Base-by-base conservation (phyloP, 257 asterid species). In the Przewalskia tangutica region DNA sequence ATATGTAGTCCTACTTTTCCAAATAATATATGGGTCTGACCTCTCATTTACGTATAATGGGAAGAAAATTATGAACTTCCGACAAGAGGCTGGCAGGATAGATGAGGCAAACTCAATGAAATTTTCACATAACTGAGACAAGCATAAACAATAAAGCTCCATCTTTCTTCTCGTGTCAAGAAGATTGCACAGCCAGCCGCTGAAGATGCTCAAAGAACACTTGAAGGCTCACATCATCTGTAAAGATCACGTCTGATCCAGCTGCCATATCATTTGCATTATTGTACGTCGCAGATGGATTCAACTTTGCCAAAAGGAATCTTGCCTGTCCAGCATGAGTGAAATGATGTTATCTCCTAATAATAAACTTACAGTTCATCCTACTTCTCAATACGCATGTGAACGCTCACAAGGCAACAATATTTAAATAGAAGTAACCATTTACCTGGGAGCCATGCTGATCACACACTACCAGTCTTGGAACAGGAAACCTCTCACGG, bases 371-470 rank as follows among this genome's bases (percentile, higher is more conserved):
- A 44, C 55, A 71, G 7, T 20, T 6, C 40, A 11, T 46, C 58
- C 78, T 71, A 46, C 62, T 23, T 27, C 20, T 63, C 46, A 16
- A 48, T 34, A 80, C 63, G 64, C 17, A 34, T 4, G n/a, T 64
- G 10, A n/a, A 23, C 51, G 7, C 44, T 27, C 56, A 40, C 36
- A 23, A 44, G 65, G 10, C n/a, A 38, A 62, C 68, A 36, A 27
- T 36, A 18, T n/a, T 44, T 11, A 18, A 27, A 83, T 7, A 18
- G n/a, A n/a, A n/a, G n/a, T n/a, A 14, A 65, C 68, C 11, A 38
- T 53, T 80, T 73, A 95, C 99, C 99, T 95, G 99, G 58, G 99
- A 96, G 83, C 98, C 98, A 86, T 96, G 98, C 86, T 96, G 99
- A 91, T 96, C 99, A 82, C 99, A 96, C 63, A 94, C 90, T 83